Percentiles rank a stretch among this genome's conserved stretches.
These are phyloP conservation scores for Harringtonia aguacate DNA, from an alignment of 2,329 filamentous ascomycete species.

Conservation along the genomic window DNA sequence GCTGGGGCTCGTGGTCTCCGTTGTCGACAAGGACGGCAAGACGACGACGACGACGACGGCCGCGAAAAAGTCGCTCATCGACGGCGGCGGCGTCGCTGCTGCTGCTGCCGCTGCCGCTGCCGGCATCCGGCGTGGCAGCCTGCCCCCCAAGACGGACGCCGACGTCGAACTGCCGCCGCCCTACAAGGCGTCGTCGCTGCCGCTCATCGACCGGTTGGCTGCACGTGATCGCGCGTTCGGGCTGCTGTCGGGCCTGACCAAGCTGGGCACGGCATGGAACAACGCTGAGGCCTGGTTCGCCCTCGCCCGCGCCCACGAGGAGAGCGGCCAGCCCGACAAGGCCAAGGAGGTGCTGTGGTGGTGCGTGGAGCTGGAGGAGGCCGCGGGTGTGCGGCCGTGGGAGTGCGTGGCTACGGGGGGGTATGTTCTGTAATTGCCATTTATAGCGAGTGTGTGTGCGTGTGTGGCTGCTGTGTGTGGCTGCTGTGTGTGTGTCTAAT, in stretches of 20 bases:
- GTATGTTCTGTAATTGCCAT: slow-evolving; percentile 43
- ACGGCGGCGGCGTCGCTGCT: background rate
- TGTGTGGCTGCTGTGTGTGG: too few species aligned
- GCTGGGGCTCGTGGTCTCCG: slow-evolving; percentile 30
- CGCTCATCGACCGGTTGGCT: slow-evolving; percentile 71
- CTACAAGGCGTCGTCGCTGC: slow-evolving; percentile 51
- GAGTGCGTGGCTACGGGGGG: slow-evolving; percentile 54
- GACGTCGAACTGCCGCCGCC: slow-evolving; percentile 26
- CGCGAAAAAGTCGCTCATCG: background rate
- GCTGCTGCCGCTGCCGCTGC: too few species aligned
- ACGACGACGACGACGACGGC: too few species aligned
- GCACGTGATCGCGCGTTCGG: slow-evolving; percentile 82
- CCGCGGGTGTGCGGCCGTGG: slow-evolving; percentile 71
- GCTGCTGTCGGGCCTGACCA: slow-evolving; percentile 72
- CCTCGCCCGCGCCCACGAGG: slow-evolving; percentile 77
- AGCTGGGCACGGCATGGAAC: slow-evolving; percentile 81
- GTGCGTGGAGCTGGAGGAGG: slow-evolving; percentile 92
- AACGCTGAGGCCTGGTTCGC: slow-evolving; percentile 88
- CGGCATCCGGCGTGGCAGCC: too few species aligned
- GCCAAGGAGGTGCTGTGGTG: slow-evolving; percentile 93
- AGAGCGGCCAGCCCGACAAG: slow-evolving; percentile 74
- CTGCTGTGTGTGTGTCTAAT: too few species aligned
- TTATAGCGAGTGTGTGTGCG: background rate
- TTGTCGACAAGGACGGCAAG: background rate
- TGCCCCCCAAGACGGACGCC: background rate